Conservation (phyloP, 163 green algal genomes). For the Volvox carteri region DNA sequence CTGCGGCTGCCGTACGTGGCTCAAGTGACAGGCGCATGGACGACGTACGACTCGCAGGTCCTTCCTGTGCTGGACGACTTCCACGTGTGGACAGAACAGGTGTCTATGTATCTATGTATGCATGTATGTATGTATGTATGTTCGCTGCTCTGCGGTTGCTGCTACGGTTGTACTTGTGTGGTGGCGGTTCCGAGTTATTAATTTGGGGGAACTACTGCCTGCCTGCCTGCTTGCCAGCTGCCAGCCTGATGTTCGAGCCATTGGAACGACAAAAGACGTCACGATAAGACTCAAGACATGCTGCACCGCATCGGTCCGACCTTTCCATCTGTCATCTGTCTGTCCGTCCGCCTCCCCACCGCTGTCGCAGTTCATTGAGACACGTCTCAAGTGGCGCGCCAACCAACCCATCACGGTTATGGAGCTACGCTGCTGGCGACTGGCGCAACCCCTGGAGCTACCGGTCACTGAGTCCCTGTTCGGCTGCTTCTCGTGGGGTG, state of each 20-base stretch:
- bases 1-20: slow-evolving; percentile 53
- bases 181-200: too few relatives aligned
- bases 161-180: too few relatives aligned
- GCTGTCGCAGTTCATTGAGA: slow-evolving; percentile 26
- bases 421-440: slow-evolving; percentile 62
- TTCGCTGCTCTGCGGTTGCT: too few relatives aligned
- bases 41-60: slow-evolving; percentile 56
- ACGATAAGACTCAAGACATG: too few relatives aligned
- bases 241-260: too few relatives aligned
- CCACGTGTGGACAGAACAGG: slow-evolving; percentile 58
- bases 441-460: slow-evolving; percentile 21
- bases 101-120: too few relatives aligned
- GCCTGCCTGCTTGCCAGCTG: too few relatives aligned
- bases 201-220: too few relatives aligned
- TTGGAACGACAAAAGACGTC: too few relatives aligned
- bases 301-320: too few relatives aligned
- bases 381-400: slow-evolving; percentile 67
- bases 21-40: slow-evolving; percentile 69
- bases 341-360: background rate
- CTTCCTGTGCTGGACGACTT: slow-evolving; percentile 52
- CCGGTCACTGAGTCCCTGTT: slow-evolving; percentile 18
- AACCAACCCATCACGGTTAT: slow-evolving; percentile 68
- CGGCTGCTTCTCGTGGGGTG: slow-evolving; percentile 55
- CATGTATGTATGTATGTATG: too few relatives aligned
- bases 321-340: too few relatives aligned